Base-by-base conservation (phyloP, 2,329 filamentous ascomycete genomes). In the Venturia oleaginea region DNA sequence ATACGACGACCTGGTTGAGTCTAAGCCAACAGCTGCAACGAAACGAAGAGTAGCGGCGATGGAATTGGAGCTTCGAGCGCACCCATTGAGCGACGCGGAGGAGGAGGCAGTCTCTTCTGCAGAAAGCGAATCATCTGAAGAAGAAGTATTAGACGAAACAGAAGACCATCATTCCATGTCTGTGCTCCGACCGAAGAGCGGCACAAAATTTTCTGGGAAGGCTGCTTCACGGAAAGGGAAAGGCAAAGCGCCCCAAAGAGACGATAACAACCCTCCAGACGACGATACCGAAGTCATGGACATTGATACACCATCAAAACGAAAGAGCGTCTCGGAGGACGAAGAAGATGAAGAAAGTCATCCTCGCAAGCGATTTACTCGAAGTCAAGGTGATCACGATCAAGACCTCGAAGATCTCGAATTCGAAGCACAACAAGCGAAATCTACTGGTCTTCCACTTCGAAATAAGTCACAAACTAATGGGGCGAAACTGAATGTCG, bases 141-240 rank as follows among this genome's bases (percentile, higher is more conserved):
- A 71, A 2, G 51, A 63, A 42, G 62, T 38, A 11, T 37, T 48
- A 27, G 57, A 54, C 13, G 63, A 63, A 15, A 57, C 30, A 11
- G 62, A 51, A 30, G 66, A 51, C 71, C 72, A 46, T 70, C 73
- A 10, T 65, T 67, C 34, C 70, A 68, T 42, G 68, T 77, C 75
- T 7, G 68, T 73, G 3, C 66, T 76, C 1, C 69, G 75, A 46
- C 75, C 75, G 0, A 76, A 67, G 60, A 73, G 70, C 43, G 63
- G 54, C 22, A 67, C 69, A 55, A 75, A 73, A 57, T 72, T 68
- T 51, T 74, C 73, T 0, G 74, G 74, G 38, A 76, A 76, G 66
- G 71, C 71, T 40, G 55, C 59, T 24, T 64, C 57, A 22, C 46
- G 63, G 5, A 63, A 59, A 19, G 67, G 64, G 8, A 66, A 67